Percentiles rank a stretch among this genome's conserved stretches.
Conservation (phyloP, 768 basidiomycete species). For the Strobilomyces confusus region DNA sequence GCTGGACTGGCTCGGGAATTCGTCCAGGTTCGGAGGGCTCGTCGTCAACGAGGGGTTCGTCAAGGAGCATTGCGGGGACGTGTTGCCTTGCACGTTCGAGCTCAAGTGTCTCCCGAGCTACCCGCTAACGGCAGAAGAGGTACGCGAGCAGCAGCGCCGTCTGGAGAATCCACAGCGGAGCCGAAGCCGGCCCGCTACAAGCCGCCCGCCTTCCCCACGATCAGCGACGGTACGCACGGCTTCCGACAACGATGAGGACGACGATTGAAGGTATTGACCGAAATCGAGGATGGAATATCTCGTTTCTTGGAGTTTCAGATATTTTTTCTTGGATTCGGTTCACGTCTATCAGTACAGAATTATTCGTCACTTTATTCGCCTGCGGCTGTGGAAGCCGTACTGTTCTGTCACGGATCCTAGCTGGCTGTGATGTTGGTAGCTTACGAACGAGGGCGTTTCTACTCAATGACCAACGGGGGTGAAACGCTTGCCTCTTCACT, state of each 20-base stretch:
- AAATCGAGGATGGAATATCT: neutral
- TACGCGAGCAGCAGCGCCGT: conserved; percentile 43
- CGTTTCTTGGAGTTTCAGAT: neutral
- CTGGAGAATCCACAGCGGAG: conserved; percentile 20
- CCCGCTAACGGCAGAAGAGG: conserved; percentile 47
- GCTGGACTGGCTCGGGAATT: conserved; percentile 60
- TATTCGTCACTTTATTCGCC: conserved; percentile 28
- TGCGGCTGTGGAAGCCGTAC: neutral
- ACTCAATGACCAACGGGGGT: too few species aligned
- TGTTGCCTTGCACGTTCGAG: conserved; percentile 57
- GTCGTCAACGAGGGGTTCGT: conserved; percentile 41
- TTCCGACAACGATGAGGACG: conserved; percentile 16
- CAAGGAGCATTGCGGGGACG: conserved; percentile 41
- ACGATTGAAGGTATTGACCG: too few species aligned
- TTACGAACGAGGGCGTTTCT: neutral
- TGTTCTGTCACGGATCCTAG: neutral
- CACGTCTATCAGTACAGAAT: conserved; percentile 12
- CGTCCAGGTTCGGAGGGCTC: conserved; percentile 65
- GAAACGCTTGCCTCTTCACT: too few species aligned
- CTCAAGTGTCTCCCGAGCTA: conserved; percentile 48
- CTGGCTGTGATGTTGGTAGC: neutral
- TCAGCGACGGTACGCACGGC: conserved; percentile 7
- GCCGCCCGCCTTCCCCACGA: conserved; percentile 20
- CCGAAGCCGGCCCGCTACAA: conserved; percentile 17
- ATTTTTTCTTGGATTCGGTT: neutral